Percentiles rank a stretch among this genome's conserved stretches.
These are phyloP conservation scores for Grosmannia penicillata DNA, from an alignment of 2,329 filamentous ascomycete species.

Conservation along the genomic window DNA sequence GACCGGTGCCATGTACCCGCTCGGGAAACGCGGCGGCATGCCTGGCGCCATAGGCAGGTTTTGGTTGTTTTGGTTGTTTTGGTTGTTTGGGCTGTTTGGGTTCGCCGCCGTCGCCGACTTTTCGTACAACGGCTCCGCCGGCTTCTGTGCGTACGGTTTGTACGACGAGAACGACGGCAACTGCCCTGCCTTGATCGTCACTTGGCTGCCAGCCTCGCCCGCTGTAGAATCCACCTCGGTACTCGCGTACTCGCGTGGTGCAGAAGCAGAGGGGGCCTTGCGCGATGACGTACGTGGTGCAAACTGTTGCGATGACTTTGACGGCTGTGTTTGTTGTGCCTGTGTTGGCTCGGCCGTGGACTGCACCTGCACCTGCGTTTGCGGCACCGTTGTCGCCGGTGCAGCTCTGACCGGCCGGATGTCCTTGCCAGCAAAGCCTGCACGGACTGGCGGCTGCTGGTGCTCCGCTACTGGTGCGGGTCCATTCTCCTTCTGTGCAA, in stretches of 20 bases:
- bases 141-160: not conserved
- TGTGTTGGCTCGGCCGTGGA: not conserved
- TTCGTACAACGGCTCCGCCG: not conserved
- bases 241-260: not conserved
- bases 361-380: not conserved
- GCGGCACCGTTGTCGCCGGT: too few relatives aligned
- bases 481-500: not conserved
- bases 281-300: constrained; percentile 19
- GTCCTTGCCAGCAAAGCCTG: constrained; percentile 5
- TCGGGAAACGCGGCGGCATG: constrained; percentile 13
- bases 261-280: constrained; percentile 1
- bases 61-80: constrained; percentile 1
- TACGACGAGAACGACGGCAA: not conserved
- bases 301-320: too few relatives aligned
- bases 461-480: not conserved
- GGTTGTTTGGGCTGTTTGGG: not conserved
- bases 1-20: constrained; percentile 13
- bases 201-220: constrained; percentile 7
- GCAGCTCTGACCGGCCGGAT: constrained; percentile 12
- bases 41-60: not conserved
- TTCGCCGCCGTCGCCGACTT: not conserved
- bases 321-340: constrained; percentile 9
- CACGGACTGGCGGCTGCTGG: not conserved
- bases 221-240: not conserved
- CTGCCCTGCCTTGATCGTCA: constrained; percentile 3